Evolutionary conservation across 2,329 filamentous ascomycete genomes (phyloP).

Genomic region (Cladosporium cucumerinum): DNA sequence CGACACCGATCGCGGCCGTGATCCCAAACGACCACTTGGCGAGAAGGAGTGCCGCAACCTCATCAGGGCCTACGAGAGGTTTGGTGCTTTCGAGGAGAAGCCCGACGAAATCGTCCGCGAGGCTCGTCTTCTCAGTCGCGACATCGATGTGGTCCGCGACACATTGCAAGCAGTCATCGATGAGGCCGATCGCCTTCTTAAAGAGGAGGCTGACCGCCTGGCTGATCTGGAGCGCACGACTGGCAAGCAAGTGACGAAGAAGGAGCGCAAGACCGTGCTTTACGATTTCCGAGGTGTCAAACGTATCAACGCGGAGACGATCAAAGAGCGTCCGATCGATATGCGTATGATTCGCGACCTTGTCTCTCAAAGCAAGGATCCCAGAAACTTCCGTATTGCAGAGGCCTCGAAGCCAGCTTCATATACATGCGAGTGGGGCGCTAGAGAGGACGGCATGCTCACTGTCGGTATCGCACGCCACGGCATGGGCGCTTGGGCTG

Average conservation of each 20-base stretch:
- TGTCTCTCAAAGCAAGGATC: slow-evolving; percentile 63
- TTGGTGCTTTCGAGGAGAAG: slow-evolving; percentile 84
- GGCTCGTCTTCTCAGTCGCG: slow-evolving; percentile 77
- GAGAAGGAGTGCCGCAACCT: slow-evolving; percentile 93
- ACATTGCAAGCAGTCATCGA: slow-evolving; percentile 77
- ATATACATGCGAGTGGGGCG: slow-evolving; percentile 89
- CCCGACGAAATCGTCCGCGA: slow-evolving; percentile 83
- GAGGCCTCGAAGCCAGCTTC: slow-evolving; percentile 90
- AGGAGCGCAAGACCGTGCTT: slow-evolving; percentile 93
- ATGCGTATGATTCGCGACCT: slow-evolving; percentile 79
- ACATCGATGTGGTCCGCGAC: slow-evolving; percentile 71
- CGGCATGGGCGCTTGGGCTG: slow-evolving; percentile 91
- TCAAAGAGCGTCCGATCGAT: slow-evolving; percentile 85
- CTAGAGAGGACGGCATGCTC: slow-evolving; percentile 94
- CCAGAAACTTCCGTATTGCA: slow-evolving; percentile 75
- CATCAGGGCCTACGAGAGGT: slow-evolving; percentile 85
- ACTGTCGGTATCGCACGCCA: slow-evolving; percentile 89
- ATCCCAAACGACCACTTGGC: slow-evolving; percentile 83
- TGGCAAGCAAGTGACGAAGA: slow-evolving; percentile 85
- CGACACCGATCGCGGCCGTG: slow-evolving; percentile 55
- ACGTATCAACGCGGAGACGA: slow-evolving; percentile 92
- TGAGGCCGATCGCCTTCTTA: slow-evolving; percentile 65
- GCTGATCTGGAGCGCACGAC: slow-evolving; percentile 64
- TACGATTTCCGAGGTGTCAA: slow-evolving; percentile 93
- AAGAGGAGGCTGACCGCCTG: slow-evolving; percentile 66